Evolutionary conservation across 306 rosid species (phyloP), one percentile per base, ranked within the genome.

Genomic region (Gastrolobium villosum): DNA sequence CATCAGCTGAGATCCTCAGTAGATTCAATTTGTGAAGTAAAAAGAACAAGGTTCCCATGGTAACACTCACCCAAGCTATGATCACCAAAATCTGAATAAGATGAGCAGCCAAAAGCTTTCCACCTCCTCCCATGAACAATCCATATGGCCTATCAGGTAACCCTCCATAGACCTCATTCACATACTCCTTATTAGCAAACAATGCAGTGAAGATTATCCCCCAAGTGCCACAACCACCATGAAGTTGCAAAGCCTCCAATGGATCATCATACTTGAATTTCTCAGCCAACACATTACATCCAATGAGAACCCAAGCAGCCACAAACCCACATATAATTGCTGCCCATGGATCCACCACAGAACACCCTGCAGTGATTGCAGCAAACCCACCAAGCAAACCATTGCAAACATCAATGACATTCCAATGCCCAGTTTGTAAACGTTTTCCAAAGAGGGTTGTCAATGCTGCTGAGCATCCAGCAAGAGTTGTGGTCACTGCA

Each of bases 331-430:
- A 86, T 4, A 89, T 10, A 1, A 89, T 74, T 20, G 90, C 92
- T 0, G 90, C 92, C 88, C 90, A 89, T 37, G 92, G 87, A 9
- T 89, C 88, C 6, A 89, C 90, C 13, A 89, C 87, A 0, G 87
- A 62, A 62, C 92, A 89, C 20, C 92, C 92, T 2, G 86, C 67
- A 1, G 90, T 89, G 14, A 89, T 77, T 1, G 92, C 87, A 1
- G 90, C 88, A 10, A 86, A 89, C 15, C 88, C 90, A 13, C 90
- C 90, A 9, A 89, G 86, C 77, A 86, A 59, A 4, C 90, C 88
- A n/a, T 89, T 86, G 78, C 92, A 89, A 0, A 89, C 90, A 2
- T 82, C 88, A 0, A 82, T 84, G 4, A 89, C 84, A 44, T 82
- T 86, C 92, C 92, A 86, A 6, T 84, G 90, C 2, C 87, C 88